Evolutionary conservation across 1,284 basidiomycete genomes (phyloP), one percentile per base, ranked within the genome.

Genomic region (Pholiota adiposa): DNA sequence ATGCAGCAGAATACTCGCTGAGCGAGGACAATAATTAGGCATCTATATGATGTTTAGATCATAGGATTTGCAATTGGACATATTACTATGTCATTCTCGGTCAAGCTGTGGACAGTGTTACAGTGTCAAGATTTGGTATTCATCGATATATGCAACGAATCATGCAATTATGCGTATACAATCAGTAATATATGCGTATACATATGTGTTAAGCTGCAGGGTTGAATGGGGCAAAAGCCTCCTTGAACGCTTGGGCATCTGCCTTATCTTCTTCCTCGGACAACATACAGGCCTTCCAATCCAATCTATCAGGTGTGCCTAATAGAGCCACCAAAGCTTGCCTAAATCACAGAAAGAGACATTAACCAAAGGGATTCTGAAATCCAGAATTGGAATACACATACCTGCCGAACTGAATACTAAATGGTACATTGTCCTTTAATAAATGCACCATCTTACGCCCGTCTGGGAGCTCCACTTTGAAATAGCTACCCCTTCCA

Each of bases 341-440:
- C 73, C 94, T 96, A 70, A 21, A 56, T 33, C 56, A 51, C 23
- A 63, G 8, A 38, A 57, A 54, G 46, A 55, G 48, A 27, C 64
- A 54, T 29, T 7, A 25, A 58, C 58, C 31, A 63, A 50, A 18
- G 21, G 7, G n/a, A 41, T 12, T 21, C 21, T 46, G 11, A 51
- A 51, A n/a, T n/a, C n/a, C n/a, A n/a, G n/a, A n/a, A n/a, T n/a
- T 48, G 14, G 18, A 16, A 55, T n/a, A 27, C 61, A 60, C 88
- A 69, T 68, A 96, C 94, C 96, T 86, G 59, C 94, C 96, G 75
- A 97, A 98, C 72, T 97, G 94, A 54, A 98, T 79, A 65, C 89
- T 89, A 70, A 98, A 98, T 51, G 89, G 89, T 40, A 84, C 78
- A 50, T 88, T 83, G 27, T 88, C 85, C 69, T 88, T 87, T 69